phyloP scores from a whole-genome alignment of 352 stramenopile genomes.

The Globisporangium yorkense region DNA sequence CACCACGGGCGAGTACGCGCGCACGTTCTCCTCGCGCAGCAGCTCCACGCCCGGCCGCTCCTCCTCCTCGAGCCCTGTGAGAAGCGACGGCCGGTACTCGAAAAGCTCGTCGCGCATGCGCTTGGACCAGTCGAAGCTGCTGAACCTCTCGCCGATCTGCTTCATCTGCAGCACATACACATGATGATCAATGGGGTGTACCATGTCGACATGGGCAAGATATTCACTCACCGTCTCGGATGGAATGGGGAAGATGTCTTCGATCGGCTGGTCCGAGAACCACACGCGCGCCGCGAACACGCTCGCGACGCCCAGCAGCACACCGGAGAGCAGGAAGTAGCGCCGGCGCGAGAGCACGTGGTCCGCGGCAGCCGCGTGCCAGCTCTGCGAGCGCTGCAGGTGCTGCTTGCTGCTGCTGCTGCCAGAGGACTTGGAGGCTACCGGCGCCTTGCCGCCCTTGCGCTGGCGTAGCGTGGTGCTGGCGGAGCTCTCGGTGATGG shows the following conservation, averaged over 20 bases:
- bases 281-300: conserved; percentile 41
- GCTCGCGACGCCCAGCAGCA: conserved; percentile 50
- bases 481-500: background rate
- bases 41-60: conserved; percentile 47
- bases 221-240: conserved; percentile 19
- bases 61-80: conserved; percentile 17
- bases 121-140: conserved; percentile 58
- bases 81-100: conserved; percentile 45
- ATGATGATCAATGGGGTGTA: background rate
- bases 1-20: conserved; percentile 73
- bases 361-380: conserved; percentile 39
- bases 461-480: conserved; percentile 17
- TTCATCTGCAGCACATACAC: conserved; percentile 22
- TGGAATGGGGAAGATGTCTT: conserved; percentile 33
- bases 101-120: conserved; percentile 69
- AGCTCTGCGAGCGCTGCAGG: conserved; percentile 44
- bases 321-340: conserved; percentile 58
- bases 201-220: too few species aligned
- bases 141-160: conserved; percentile 52
- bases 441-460: conserved; percentile 9
- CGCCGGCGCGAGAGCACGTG: conserved; percentile 61
- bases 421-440: too few species aligned
- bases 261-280: conserved; percentile 41
- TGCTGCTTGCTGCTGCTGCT: background rate
- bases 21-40: conserved; percentile 37